Evolutionary conservation across 2,329 filamentous ascomycete species (phyloP).

Genomic region (Phialophora expanda): DNA sequence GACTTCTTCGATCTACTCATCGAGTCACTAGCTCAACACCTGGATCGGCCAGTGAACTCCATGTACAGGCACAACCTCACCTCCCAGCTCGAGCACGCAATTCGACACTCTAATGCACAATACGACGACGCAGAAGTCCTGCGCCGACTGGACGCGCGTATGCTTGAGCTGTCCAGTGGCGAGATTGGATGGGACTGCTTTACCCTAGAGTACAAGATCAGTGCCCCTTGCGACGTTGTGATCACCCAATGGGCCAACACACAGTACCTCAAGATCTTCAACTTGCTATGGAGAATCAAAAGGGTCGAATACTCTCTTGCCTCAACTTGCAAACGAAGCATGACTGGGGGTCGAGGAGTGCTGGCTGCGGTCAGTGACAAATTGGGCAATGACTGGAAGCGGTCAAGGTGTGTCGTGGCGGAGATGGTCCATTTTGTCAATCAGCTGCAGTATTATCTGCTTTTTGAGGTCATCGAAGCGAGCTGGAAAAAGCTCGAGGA

Average conservation of each 20-base stretch:
- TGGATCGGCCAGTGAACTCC: constrained; percentile 93
- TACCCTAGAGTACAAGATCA: constrained; percentile 97
- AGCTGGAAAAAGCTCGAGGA: constrained; percentile 91
- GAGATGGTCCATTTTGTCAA: constrained; percentile 99
- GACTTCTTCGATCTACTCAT: constrained; percentile 97
- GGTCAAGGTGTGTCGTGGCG: constrained; percentile 81
- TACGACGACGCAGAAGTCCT: constrained; percentile 92
- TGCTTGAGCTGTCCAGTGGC: constrained; percentile 94
- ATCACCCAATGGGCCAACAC: constrained; percentile 94
- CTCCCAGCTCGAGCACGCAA: constrained; percentile 96
- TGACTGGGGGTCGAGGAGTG: constrained; percentile 93
- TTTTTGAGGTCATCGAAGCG: constrained; percentile 97
- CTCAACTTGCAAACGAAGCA: constrained; percentile 91
- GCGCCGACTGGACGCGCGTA: constrained; percentile 89
- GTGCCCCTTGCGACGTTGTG: constrained; percentile 93
- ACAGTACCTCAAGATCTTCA: constrained; percentile 98
- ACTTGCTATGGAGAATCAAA: constrained; percentile 98
- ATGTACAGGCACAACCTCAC: constrained; percentile 97
- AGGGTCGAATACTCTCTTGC: constrained; percentile 92
- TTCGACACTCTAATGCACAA: constrained; percentile 95
- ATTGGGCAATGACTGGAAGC: constrained; percentile 84
- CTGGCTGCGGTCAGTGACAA: constrained; percentile 75
- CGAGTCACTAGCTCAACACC: constrained; percentile 90
- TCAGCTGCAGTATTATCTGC: constrained; percentile 96
- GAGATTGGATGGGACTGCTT: constrained; percentile 99